phyloP scores from a whole-genome alignment of 192 early-diverging fungal genomes.

The Piromyces sp. region DNA sequence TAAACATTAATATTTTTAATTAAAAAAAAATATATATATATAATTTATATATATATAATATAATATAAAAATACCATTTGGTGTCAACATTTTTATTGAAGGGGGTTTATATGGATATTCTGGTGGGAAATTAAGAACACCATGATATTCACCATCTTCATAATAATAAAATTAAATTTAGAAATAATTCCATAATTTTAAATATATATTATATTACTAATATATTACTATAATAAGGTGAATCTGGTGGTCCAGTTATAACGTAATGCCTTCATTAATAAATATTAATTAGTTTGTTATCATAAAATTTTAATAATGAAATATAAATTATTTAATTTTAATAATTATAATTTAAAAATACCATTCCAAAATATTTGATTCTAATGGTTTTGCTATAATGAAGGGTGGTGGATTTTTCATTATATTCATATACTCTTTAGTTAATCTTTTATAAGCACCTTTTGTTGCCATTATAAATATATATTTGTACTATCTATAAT shows the following conservation, averaged over 20 bases:
- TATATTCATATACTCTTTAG: conserved; percentile 61
- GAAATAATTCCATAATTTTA: too few relatives aligned
- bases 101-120: conserved; percentile 95
- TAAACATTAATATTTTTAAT: too few relatives aligned
- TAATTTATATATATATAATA: too few relatives aligned
- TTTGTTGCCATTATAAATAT: conserved; percentile 45
- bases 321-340: too few relatives aligned
- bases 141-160: conserved; percentile 83
- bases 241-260: conserved; percentile 86
- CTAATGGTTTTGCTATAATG: conserved; percentile 79
- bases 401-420: conserved; percentile 71
- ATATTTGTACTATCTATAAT: too few relatives aligned
- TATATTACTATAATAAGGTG: conserved; percentile 44
- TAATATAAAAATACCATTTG: conserved; percentile 17
- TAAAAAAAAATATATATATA: too few relatives aligned
- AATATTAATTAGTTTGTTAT: too few relatives aligned
- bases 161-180: too few relatives aligned
- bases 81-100: conserved; percentile 68
- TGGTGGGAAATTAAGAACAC: conserved; percentile 78
- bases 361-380: conserved; percentile 94
- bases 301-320: too few relatives aligned
- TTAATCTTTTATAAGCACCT: conserved; percentile 54
- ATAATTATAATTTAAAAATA: conserved; percentile 7
- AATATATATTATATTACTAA: too few relatives aligned
- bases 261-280: conserved; percentile 67